A percentile compares a stretch with the other conserved stretches of the same genome.
These are phyloP conservation scores for Neurospora hispaniola DNA, from an alignment of 495 filamentous ascomycete genomes.

Conservation along the genomic window DNA sequence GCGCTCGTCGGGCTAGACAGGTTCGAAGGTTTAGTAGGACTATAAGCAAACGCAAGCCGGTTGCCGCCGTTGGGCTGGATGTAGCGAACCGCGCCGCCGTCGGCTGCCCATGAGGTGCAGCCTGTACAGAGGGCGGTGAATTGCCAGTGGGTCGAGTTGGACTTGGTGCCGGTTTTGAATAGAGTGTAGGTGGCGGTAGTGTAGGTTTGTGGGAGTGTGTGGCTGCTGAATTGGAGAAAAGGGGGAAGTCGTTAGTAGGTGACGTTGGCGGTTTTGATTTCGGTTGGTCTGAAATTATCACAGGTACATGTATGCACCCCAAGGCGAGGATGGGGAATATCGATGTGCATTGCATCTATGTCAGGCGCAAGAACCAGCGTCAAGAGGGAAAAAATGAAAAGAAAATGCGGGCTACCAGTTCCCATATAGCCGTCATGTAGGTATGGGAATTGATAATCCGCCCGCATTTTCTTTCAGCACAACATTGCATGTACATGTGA, in stretches of 20 bases:
- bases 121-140: constrained; percentile 32
- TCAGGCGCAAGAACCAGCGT: neutral
- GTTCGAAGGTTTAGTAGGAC: constrained; percentile 19
- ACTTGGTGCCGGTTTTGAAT: constrained; percentile 22
- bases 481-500: neutral
- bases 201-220: constrained; percentile 22
- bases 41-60: constrained; percentile 35
- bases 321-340: neutral
- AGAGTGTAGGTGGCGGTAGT: constrained; percentile 21
- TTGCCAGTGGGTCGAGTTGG: constrained; percentile 37
- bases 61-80: constrained; percentile 24
- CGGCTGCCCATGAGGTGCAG: constrained; percentile 25
- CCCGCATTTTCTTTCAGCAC: neutral
- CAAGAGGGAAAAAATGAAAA: neutral
- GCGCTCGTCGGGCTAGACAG: constrained; percentile 20
- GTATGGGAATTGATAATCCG: neutral
- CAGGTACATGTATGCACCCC: neutral
- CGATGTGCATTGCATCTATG: neutral
- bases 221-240: constrained; percentile 11
- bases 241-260: neutral
- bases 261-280: neutral
- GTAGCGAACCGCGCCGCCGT: constrained; percentile 8
- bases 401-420: neutral
- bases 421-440: neutral
- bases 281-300: neutral